Evolutionary conservation across 306 rosid genomes (phyloP).

Genomic region (Amphicarpaea edgeworthii): DNA sequence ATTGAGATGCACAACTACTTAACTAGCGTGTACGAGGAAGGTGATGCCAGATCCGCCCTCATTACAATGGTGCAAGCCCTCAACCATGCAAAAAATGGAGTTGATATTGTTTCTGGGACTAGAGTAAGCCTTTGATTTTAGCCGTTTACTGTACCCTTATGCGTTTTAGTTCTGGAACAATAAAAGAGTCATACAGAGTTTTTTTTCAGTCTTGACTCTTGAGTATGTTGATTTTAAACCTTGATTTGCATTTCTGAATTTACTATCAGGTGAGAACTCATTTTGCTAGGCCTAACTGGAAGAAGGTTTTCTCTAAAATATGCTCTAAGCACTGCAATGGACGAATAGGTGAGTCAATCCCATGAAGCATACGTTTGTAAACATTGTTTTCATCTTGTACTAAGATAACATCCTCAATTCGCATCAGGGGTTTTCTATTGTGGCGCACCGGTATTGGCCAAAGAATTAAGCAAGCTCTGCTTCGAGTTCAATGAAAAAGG

Average conservation of each 20-base stretch:
- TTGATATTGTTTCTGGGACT: conserved; percentile 94
- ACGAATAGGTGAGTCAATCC: conserved; percentile 72
- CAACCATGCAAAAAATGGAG: conserved; percentile 94
- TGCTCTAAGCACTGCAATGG: conserved; percentile 86
- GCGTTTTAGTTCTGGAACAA: conserved; percentile 6
- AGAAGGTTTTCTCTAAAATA: conserved; percentile 85
- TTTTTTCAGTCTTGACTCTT: not conserved
- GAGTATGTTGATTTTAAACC: not conserved
- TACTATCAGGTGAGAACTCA: conserved; percentile 82
- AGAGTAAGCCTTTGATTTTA: conserved; percentile 59
- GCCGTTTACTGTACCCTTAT: conserved; percentile 12
- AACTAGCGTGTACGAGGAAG: conserved; percentile 96
- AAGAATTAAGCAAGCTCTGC: conserved; percentile 90
- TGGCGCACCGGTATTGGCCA: conserved; percentile 91
- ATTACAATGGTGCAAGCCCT: conserved; percentile 99
- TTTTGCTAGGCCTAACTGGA: conserved; percentile 99
- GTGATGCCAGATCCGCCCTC: conserved; percentile 95
- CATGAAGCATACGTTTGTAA: not conserved
- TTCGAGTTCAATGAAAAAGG: conserved; percentile 88
- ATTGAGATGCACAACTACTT: conserved; percentile 98
- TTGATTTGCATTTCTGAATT: not conserved
- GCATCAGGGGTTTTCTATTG: conserved; percentile 86
- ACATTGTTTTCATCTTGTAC: conserved; percentile 21
- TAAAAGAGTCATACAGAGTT: not conserved
- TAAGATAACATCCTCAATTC: conserved; percentile 42